Conservation (phyloP, 75 land plant genomes). For the Larix kaempferi region DNA sequence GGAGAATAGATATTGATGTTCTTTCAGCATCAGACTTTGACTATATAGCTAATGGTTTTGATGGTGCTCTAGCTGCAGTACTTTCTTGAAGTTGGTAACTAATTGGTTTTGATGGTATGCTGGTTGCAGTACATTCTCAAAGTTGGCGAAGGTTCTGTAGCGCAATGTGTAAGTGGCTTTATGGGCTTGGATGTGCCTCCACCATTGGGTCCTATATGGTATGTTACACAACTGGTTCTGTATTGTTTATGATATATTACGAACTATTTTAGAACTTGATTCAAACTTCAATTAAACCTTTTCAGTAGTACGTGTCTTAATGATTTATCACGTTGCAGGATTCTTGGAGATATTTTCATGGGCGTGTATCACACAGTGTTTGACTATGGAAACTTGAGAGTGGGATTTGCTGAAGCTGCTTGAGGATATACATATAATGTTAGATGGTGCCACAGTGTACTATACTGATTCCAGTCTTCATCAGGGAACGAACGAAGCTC, state of each 20-base stretch:
- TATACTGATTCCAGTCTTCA: too few species aligned
- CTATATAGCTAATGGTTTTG: not conserved
- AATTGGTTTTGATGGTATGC: not conserved
- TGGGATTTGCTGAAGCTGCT: conserved; percentile 72
- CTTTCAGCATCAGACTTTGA: not conserved
- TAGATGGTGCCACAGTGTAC: too few species aligned
- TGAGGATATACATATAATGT: too few species aligned
- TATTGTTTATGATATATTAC: not conserved
- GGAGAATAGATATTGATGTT: not conserved
- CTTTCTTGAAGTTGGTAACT: too few species aligned
- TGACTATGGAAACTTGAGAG: conserved; percentile 49
- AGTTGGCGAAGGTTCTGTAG: conserved; percentile 39
- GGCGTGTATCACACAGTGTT: conserved; percentile 79
- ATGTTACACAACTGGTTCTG: conserved; percentile 2
- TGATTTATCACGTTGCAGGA: conserved; percentile 39
- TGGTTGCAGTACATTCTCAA: conserved; percentile 44
- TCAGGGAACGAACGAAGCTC: too few species aligned
- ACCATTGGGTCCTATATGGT: conserved; percentile 55
- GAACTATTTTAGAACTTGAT: not conserved
- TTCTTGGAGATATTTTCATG: conserved; percentile 81
- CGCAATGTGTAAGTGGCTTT: conserved; percentile 56
- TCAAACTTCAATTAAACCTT: not conserved
- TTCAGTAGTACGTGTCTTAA: not conserved
- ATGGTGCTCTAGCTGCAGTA: too few species aligned
- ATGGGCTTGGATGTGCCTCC: conserved; percentile 50